Evolutionary conservation across 2,329 filamentous ascomycete genomes (phyloP).

Genomic region (Alternaria infectoria): DNA sequence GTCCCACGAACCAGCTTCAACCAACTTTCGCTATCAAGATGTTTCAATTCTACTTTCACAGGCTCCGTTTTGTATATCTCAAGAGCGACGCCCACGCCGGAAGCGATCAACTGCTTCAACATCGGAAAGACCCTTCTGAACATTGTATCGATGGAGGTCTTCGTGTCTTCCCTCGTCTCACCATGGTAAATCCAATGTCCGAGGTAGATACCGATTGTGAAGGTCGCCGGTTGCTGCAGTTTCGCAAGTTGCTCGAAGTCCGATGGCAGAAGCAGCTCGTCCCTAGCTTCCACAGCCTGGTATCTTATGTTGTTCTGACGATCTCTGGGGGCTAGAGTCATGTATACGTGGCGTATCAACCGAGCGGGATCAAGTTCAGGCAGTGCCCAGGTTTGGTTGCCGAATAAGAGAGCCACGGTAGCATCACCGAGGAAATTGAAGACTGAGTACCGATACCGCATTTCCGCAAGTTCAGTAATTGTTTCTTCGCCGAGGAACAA

Average conservation of each 20-base stretch:
- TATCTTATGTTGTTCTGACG: not conserved
- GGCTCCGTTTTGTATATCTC: not conserved
- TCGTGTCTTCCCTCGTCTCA: not conserved
- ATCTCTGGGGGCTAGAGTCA: not conserved
- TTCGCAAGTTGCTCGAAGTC: not conserved
- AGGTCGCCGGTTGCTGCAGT: not conserved
- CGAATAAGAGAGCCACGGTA: not conserved
- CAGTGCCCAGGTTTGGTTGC: not conserved
- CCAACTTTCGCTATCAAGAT: not conserved
- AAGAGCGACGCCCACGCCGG: not conserved
- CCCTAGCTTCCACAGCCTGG: not conserved
- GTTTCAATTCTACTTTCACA: not conserved
- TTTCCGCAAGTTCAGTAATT: not conserved
- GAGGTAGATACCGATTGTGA: not conserved
- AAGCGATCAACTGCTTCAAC: not conserved
- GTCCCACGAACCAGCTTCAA: not conserved
- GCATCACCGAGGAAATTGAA: not conserved
- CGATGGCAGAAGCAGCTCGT: not conserved
- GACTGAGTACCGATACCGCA: not conserved
- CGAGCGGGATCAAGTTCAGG: not conserved
- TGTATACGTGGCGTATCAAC: not conserved
- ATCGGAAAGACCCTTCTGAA: not conserved
- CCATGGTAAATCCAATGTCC: not conserved
- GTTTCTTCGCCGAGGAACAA: not conserved
- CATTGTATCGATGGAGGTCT: not conserved